Evolutionary conservation across 352 stramenopile species (phyloP), one percentile per base, ranked within the genome.

Genomic region (Globisporangium acanthophoron): DNA sequence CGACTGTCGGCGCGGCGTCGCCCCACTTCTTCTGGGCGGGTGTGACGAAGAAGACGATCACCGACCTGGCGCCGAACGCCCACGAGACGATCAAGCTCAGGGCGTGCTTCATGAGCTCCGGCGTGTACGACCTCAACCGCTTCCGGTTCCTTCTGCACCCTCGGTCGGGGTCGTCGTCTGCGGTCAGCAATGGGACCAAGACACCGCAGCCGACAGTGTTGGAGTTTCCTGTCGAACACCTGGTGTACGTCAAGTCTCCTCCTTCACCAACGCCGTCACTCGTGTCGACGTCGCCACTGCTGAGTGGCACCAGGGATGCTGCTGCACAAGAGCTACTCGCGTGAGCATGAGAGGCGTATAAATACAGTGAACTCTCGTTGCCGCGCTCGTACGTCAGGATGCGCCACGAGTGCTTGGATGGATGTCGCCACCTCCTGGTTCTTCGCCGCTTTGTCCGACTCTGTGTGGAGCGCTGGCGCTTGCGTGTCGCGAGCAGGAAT

Each of bases 61-160:
- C 45, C 11, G 61, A 66, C n/a, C 82, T 93, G 46, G 52, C 70
- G 27, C 77, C 85, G 3, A 79, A 72, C 33, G 69, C 62, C 7
- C 56, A 58, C 12, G 64, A 75, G 21, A 66, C 72, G 44, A 76
- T 95, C 56, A 69, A 73, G 31, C 62, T 95, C 20, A 79, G 77
- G 33, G 85, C 85, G 27, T 92, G 81, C 50, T 95, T 95, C 47
- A 70, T 85, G 52, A 67, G 63, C 20, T 60, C 85, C 2, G 85
- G 85, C 12, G 71, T 94, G 33, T 95, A 90, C 67, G 84, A 95
- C 57, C 59, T 95, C 15, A 95, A 95, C 58, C 81, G 80, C 8
- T 88, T 92, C 61, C 79, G 82, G 21, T 80, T 92, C 46, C 59
- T 78, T 3, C 62, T 91, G 41, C 70, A 82, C 35, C 35, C 77